A percentile compares a stretch with the other conserved stretches of the same genome.
Conservation (phyloP, 257 asterid genomes). For the Anisodus tanguticus region DNA sequence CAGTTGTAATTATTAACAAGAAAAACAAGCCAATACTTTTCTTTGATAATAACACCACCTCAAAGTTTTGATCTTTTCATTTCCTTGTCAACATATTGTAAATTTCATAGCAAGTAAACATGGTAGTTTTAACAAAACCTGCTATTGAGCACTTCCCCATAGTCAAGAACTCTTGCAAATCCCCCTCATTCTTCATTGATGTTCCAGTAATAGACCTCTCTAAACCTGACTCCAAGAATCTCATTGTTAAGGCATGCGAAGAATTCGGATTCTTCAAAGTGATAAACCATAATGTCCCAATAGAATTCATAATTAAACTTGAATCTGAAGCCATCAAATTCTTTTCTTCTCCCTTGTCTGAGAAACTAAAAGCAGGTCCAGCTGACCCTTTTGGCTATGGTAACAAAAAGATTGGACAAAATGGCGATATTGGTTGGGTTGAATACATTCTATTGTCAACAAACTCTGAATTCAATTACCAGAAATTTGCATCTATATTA, state of each 20-base stretch:
- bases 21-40: background rate
- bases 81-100: background rate
- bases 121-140: slow-evolving; percentile 32
- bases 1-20: background rate
- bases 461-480: slow-evolving; percentile 28
- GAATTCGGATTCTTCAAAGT: slow-evolving; percentile 40
- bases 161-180: slow-evolving; percentile 28
- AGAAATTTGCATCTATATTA: slow-evolving; percentile 19
- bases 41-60: background rate
- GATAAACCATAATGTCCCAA: slow-evolving; percentile 35
- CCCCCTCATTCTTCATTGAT: background rate
- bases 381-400: slow-evolving; percentile 42
- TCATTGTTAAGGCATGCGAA: slow-evolving; percentile 38
- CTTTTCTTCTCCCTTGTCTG: slow-evolving; percentile 32
- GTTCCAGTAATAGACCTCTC: slow-evolving; percentile 37
- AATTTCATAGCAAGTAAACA: background rate
- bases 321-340: slow-evolving; percentile 34
- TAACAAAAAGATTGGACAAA: slow-evolving; percentile 34
- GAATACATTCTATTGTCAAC: slow-evolving; percentile 35
- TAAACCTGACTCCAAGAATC: slow-evolving; percentile 32
- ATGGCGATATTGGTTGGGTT: slow-evolving; percentile 44
- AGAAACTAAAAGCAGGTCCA: slow-evolving; percentile 34
- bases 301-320: slow-evolving; percentile 24
- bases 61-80: background rate
- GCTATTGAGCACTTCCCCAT: slow-evolving; percentile 40